These are phyloP conservation scores for Diplodia scrobiculata DNA, from an alignment of 2,329 filamentous ascomycete species.

Conservation along the genomic window DNA sequence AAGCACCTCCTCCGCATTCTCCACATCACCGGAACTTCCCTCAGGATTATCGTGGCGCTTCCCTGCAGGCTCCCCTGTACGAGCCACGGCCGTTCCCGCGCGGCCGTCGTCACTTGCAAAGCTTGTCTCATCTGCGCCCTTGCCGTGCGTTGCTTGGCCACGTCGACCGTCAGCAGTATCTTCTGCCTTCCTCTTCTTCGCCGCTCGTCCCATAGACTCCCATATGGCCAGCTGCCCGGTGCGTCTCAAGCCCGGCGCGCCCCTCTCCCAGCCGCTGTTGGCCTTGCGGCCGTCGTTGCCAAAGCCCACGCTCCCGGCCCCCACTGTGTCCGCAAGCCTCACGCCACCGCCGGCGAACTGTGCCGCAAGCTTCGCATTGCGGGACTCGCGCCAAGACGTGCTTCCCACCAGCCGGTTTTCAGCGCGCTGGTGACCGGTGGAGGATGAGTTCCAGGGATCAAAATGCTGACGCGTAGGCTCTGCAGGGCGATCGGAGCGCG, in stretches of 20 bases:
- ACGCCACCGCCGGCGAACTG: slow-evolving; percentile 65
- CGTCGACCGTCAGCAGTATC: slow-evolving; percentile 14
- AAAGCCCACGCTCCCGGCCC: slow-evolving; percentile 63
- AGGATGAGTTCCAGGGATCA: slow-evolving; percentile 72
- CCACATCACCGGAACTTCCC: background rate
- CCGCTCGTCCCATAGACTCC: slow-evolving; percentile 36
- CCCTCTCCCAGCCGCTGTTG: slow-evolving; percentile 56
- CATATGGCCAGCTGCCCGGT: slow-evolving; percentile 50
- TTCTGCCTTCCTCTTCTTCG: slow-evolving; percentile 34
- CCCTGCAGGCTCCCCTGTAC: slow-evolving; percentile 8
- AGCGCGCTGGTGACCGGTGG: slow-evolving; percentile 76
- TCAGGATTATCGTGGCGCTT: background rate
- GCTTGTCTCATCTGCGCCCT: background rate
- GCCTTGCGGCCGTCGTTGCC: slow-evolving; percentile 53
- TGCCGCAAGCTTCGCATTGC: slow-evolving; percentile 66
- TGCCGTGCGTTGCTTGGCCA: background rate
- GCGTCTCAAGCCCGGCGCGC: slow-evolving; percentile 52
- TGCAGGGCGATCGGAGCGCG: slow-evolving; percentile 28
- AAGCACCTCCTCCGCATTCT: background rate
- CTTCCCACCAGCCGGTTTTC: slow-evolving; percentile 65
- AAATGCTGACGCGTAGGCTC: slow-evolving; percentile 48
- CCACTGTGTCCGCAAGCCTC: slow-evolving; percentile 66
- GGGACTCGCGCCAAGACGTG: slow-evolving; percentile 71
- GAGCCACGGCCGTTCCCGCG: background rate
- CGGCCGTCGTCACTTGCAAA: background rate